Evolutionary conservation across 2,329 filamentous ascomycete species (phyloP), one percentile per base, ranked within the genome.

Genomic region (Talaromyces sp.): DNA sequence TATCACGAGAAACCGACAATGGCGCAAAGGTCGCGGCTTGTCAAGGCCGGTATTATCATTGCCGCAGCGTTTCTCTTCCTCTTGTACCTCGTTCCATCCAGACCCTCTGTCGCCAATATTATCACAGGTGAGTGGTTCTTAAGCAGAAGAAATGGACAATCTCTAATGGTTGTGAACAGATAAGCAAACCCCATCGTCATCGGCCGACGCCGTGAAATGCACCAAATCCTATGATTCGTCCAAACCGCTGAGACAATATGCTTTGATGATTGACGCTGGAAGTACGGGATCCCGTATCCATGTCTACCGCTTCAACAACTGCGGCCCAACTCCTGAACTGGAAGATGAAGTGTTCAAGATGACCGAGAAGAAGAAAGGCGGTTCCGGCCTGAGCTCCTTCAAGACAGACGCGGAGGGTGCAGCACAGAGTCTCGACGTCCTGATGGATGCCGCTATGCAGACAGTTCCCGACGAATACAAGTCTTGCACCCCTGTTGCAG

Each of bases 241-340:
- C 67, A 98, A 97, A 81, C 94, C 95, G 56, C 86, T 99, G 67
- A 89, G 97, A 65, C 95, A 99, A 75, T 99, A 98, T 80, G 96
- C 95, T 64, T 85, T 98, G 72, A 99, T 99, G 95, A 91, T 99
- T 72, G 95, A 99, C 78, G 95, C 95, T 55, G 95, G 95, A 69
- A 98, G 93, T 82, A 98, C 95, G 60, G 95, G 95, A 64, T 98
- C 95, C 64, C 90, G 95, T 69, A 97, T 99, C 74, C 96, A 99
- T 81, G 92, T 98, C 63, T 99, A 97, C 84, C 91, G 92, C 74
- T 99, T 98, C 86, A 98, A 98, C 83, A 98, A 98, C 81, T 99
- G 94, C 80, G 95, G 93, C 12, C 80, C 91, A 7, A 93, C 93
- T n/a, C 95, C 95, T 30, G 93, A 97, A 79, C 85, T 99, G 57